Percentiles rank a stretch among this genome's conserved stretches.
These are phyloP conservation scores for Botryosphaeria dothidea DNA, from an alignment of 2,329 filamentous ascomycete genomes.

Conservation along the genomic window DNA sequence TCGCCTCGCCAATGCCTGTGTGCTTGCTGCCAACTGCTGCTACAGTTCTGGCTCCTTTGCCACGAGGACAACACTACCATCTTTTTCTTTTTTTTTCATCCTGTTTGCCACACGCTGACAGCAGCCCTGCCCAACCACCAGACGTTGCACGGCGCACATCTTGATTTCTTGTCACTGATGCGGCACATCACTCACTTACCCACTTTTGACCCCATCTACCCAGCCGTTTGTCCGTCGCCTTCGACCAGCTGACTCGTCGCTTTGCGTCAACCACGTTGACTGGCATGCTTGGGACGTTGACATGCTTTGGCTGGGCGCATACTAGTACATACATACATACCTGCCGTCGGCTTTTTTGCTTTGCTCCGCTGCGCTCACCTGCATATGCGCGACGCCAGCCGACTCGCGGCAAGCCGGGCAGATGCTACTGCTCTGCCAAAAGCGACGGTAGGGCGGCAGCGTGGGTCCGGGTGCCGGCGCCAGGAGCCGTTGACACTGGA, in stretches of 20 bases:
- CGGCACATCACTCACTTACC: neutral
- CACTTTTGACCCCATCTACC: neutral
- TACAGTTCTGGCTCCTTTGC: neutral
- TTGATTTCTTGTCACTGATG: neutral
- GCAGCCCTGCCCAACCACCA: neutral
- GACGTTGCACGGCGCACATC: neutral
- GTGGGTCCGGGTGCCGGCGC: neutral
- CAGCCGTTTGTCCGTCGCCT: neutral
- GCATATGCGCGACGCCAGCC: conserved; percentile 5
- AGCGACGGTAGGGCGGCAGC: neutral
- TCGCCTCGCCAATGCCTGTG: neutral
- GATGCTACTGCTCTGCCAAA: neutral
- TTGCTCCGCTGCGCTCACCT: neutral
- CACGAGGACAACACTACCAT: neutral
- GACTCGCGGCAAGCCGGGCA: neutral
- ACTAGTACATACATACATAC: neutral
- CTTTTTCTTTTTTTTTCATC: neutral
- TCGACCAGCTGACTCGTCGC: conserved; percentile 10
- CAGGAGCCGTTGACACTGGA: neutral
- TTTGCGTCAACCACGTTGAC: neutral
- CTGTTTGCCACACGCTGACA: neutral
- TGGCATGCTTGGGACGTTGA: neutral
- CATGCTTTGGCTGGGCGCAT: neutral
- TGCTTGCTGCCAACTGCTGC: neutral
- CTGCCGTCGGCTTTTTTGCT: neutral